phyloP scores from a whole-genome alignment of 1,139 yeast genomes.

The Saccharomyces hybrid region DNA sequence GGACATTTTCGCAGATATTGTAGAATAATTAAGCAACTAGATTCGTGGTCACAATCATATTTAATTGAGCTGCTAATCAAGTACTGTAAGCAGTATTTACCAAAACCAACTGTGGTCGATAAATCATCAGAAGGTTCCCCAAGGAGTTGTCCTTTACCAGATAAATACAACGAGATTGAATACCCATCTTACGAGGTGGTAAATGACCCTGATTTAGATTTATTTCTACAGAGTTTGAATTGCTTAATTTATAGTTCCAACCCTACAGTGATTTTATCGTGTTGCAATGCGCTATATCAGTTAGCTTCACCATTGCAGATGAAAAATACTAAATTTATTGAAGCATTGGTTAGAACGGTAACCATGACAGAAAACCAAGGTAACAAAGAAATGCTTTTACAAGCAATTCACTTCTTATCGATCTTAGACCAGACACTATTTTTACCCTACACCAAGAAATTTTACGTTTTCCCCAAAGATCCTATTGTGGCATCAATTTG shows the following conservation, averaged over 20 bases:
- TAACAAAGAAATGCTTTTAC: constrained; percentile 36
- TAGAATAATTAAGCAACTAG: constrained; percentile 46
- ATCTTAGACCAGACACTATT: constrained; percentile 41
- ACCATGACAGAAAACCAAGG: constrained; percentile 32
- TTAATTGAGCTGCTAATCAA: constrained; percentile 57
- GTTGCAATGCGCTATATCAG: constrained; percentile 47
- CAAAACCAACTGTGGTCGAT: constrained; percentile 41
- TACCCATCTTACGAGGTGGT: constrained; percentile 37
- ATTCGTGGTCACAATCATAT: constrained; percentile 67
- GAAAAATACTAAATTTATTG: constrained; percentile 42
- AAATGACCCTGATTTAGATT: constrained; percentile 49
- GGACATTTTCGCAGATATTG: constrained; percentile 61
- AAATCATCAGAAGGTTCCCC: constrained; percentile 27
- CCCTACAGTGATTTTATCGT: constrained; percentile 57
- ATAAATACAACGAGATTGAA: constrained; percentile 33
- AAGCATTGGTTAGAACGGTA: constrained; percentile 41
- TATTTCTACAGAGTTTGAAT: constrained; percentile 43
- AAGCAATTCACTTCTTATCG: constrained; percentile 39
- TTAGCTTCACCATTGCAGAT: constrained; percentile 48
- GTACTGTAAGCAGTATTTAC: constrained; percentile 56
- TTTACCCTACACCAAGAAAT: constrained; percentile 41
- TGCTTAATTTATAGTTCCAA: constrained; percentile 45
- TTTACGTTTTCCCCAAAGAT: constrained; percentile 58
- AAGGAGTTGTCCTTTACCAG: constrained; percentile 37
- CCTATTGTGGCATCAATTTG: constrained; percentile 38